A percentile compares a stretch with the other conserved stretches of the same genome.
Evolutionary conservation across 305 asterid genomes (phyloP).

Genomic region (Withania somnifera): DNA sequence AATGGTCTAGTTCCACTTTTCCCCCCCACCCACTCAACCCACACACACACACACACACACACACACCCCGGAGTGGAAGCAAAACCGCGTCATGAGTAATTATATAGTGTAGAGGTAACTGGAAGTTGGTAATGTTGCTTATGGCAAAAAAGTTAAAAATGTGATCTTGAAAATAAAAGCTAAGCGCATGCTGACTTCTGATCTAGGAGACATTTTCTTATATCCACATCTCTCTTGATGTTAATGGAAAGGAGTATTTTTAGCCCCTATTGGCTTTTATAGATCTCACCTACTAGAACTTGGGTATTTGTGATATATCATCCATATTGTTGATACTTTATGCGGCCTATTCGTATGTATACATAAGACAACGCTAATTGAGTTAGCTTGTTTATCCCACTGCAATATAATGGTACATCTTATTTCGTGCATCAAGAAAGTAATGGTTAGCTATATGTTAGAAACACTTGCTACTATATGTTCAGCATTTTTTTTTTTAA

Average conservation of each 20-base stretch:
- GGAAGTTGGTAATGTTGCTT: not conserved
- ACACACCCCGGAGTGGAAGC: not conserved
- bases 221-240: not conserved
- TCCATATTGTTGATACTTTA: not conserved
- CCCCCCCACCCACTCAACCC: no score
- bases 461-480: not conserved
- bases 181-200: not conserved
- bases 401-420: not conserved
- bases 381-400: not conserved
- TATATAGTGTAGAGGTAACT: not conserved
- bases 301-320: not conserved
- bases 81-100: not conserved
- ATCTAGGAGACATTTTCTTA: not conserved
- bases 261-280: not conserved
- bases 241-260: not conserved
- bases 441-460: not conserved
- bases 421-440: not conserved
- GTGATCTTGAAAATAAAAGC: not conserved
- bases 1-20: not conserved
- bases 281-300: not conserved
- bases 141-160: not conserved
- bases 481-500: not conserved
- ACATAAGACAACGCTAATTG: not conserved
- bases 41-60: no score
- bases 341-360: not conserved